Base-by-base conservation (phyloP, 805 yeast species). In the Cephaloascus albidus region DNA sequence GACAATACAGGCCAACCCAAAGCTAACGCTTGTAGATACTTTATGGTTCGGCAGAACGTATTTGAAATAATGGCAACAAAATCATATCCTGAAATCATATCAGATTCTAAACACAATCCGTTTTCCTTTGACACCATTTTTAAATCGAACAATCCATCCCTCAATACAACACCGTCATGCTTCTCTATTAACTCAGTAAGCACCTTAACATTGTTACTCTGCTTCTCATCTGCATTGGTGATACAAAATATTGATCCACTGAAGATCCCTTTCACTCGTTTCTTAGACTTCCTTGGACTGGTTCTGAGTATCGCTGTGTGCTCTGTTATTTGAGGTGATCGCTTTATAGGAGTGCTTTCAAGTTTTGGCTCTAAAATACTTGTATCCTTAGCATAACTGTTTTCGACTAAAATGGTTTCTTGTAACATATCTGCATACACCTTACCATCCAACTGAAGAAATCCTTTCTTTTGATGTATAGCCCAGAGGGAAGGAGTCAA, bases 1-100 rank as follows among this genome's bases (percentile, higher is more conserved):
- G 85, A 78, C 23, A 88, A 51, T 16, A 84, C 71, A 2, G 97
- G 97, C 95, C 95, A 87, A 2, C 90, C 89, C 35, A 87, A 52
- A 0, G 90, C 85, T 15, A 87, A 55, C 2, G 82, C 77, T 50
- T 85, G 93, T 8, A 88, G 54, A 53, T 82, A 88, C 51, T 87
- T 88, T 6, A 79, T 68, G 36, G 88, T 85, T 30, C 96, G 62
- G 16, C 74, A 65, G 41, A 72, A 70, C 23, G 66, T 67, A 31
- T 69, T 70, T 0, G 90, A 70, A 1, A 88, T 58, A 27, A 85
- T 62, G 2, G 89, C 89, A 1, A 72, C 86, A 58, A 87, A 85
- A 26, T 49, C 63, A 43, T 55, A 65, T 10, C 43, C 44, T 6
- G 39, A 42, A 20, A 52, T 26, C 38, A 39, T 27, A 4, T 39